Evolutionary conservation across 1,284 basidiomycete species (phyloP).

Genomic region (Cutaneotrichosporon sp.): DNA sequence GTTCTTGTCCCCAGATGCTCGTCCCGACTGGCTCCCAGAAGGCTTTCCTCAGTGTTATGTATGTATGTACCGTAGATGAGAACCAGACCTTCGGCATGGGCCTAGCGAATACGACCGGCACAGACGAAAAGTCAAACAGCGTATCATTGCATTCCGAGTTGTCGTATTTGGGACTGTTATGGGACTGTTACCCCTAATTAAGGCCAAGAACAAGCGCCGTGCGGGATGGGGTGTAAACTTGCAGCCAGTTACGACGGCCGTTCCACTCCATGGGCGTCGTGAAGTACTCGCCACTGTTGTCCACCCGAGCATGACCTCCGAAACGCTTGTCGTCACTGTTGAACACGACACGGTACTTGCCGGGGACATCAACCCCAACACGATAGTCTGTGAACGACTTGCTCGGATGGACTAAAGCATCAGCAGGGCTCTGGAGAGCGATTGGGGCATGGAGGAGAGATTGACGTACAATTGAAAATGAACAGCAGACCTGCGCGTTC

Average conservation of each 20-base stretch:
- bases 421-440: background rate
- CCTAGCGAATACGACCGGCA: too few species aligned
- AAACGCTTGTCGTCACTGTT: constrained; percentile 80
- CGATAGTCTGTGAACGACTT: constrained; percentile 89
- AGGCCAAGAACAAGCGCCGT: constrained; percentile 64
- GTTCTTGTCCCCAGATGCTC: too few species aligned
- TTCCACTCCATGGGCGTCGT: constrained; percentile 92
- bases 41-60: too few species aligned
- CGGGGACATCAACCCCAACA: constrained; percentile 77
- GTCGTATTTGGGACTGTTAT: background rate
- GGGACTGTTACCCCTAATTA: background rate
- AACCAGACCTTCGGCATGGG: too few species aligned
- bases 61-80: too few species aligned
- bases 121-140: too few species aligned
- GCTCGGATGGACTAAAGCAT: constrained; percentile 61
- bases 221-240: constrained; percentile 76
- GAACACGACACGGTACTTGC: constrained; percentile 78
- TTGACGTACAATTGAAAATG: constrained; percentile 80
- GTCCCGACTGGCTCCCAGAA: too few species aligned
- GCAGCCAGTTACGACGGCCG: constrained; percentile 76
- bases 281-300: constrained; percentile 61
- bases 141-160: too few species aligned
- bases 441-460: too few species aligned
- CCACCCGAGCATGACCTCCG: constrained; percentile 82
- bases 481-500: constrained; percentile 90